phyloP scores from a whole-genome alignment of 768 basidiomycete species.

The Mycena rebaudengoi region DNA sequence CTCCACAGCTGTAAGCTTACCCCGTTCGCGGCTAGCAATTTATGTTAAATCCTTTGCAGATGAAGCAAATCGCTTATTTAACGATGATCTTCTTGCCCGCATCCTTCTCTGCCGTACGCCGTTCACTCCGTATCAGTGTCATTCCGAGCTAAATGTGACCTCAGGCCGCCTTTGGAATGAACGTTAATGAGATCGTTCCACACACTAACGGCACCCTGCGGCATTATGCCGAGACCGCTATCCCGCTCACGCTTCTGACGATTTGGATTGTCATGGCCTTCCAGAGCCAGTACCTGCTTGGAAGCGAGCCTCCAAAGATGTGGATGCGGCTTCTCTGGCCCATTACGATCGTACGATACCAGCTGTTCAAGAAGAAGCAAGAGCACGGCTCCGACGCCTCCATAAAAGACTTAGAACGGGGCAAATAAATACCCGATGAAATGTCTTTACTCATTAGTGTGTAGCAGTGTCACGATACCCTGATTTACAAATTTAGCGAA shows the following conservation, averaged over 20 bases:
- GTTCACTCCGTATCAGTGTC: neutral
- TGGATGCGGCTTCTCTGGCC: constrained; percentile 49
- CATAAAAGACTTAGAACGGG: too few relatives aligned
- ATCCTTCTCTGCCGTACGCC: constrained; percentile 56
- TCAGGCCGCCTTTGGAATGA: constrained; percentile 69
- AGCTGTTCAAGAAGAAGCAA: too few relatives aligned
- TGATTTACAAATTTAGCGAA: too few relatives aligned
- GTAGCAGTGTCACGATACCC: too few relatives aligned
- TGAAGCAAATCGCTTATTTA: constrained; percentile 69
- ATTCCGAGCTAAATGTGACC: neutral
- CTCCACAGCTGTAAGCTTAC: constrained; percentile 31
- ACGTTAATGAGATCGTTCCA: constrained; percentile 52
- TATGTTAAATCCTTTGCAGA: constrained; percentile 34
- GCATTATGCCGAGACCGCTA: constrained; percentile 52
- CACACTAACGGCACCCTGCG: constrained; percentile 47
- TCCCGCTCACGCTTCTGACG: constrained; percentile 57
- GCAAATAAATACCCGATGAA: too few relatives aligned
- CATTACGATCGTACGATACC: constrained; percentile 31
- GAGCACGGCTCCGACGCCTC: too few relatives aligned
- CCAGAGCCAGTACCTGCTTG: constrained; percentile 53
- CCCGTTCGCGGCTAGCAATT: neutral
- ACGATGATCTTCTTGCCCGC: constrained; percentile 71
- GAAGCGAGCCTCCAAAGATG: constrained; percentile 32
- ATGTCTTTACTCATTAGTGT: too few relatives aligned
- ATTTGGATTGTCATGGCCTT: constrained; percentile 66